These are phyloP conservation scores for Ophiostoma himal-ulmi DNA, from an alignment of 2,329 filamentous ascomycete species.

Conservation along the genomic window DNA sequence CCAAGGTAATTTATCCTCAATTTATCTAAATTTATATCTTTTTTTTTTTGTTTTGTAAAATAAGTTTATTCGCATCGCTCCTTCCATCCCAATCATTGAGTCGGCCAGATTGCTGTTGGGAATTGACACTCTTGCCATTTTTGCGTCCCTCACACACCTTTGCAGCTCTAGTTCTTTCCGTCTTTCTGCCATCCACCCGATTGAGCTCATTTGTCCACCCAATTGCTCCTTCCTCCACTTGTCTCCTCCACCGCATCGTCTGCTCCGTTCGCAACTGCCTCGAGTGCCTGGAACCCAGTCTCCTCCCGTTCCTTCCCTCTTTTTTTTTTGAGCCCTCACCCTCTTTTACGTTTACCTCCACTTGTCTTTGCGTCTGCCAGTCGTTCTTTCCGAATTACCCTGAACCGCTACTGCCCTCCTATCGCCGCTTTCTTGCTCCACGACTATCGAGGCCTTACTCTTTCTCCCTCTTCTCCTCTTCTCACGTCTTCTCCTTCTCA, in stretches of 20 bases:
- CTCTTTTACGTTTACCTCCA: background rate
- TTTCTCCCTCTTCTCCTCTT: background rate
- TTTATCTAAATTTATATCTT: background rate
- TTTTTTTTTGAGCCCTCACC: background rate
- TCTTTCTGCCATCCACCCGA: constrained; percentile 12
- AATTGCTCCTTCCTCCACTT: constrained; percentile 12
- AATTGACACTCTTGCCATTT: background rate
- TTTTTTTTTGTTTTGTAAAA: background rate
- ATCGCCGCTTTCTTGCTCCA: constrained; percentile 6
- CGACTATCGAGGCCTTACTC: constrained; percentile 1
- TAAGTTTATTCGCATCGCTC: background rate
- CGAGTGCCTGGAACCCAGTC: constrained; percentile 25
- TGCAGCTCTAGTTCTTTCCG: constrained; percentile 8
- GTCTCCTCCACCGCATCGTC: constrained; percentile 16
- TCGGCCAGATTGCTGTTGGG: constrained; percentile 11
- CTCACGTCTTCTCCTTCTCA: background rate
- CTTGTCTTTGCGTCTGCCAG: constrained; percentile 5
- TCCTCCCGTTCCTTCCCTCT: background rate
- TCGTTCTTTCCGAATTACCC: constrained; percentile 3
- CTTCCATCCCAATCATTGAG: constrained; percentile 13
- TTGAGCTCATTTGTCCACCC: constrained; percentile 10
- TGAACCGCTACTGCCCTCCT: background rate
- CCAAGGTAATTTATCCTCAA: background rate
- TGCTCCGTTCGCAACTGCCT: constrained; percentile 5
- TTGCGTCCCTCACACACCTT: background rate